phyloP scores from a whole-genome alignment of 495 filamentous ascomycete genomes.

The Neurospora sp. region DNA sequence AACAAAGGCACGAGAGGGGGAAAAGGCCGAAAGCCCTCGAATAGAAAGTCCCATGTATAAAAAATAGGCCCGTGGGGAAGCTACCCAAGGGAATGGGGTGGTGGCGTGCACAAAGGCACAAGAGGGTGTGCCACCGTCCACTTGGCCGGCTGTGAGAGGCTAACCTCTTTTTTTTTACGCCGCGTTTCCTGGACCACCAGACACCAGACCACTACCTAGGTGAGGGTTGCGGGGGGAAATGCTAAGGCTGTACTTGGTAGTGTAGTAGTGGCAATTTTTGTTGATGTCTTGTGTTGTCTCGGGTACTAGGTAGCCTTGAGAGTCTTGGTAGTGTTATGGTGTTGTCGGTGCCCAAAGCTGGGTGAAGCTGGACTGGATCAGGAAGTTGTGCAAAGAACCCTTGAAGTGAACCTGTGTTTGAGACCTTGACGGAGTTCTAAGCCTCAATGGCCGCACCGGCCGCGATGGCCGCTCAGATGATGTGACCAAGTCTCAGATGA shows the following conservation, averaged over 20 bases:
- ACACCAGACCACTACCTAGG: conserved; percentile 5
- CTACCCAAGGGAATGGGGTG: conserved; percentile 4
- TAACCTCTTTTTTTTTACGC: conserved; percentile 4
- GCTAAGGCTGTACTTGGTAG: neutral
- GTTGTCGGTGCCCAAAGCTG: neutral
- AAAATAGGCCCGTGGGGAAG: neutral
- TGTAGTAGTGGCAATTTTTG: neutral
- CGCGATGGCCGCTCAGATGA: neutral
- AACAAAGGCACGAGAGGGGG: neutral
- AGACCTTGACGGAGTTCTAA: neutral
- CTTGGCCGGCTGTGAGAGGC: conserved; percentile 27
- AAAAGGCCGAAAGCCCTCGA: neutral
- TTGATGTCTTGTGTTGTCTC: neutral
- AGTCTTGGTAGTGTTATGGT: neutral
- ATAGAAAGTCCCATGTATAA: neutral
- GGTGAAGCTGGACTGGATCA: neutral
- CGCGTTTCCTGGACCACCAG: conserved; percentile 1
- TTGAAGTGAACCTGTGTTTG: neutral
- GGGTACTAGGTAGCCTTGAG: neutral
- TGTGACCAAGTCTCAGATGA: neutral
- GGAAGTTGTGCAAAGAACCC: neutral
- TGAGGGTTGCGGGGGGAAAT: neutral
- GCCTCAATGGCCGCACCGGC: neutral
- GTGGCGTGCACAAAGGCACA: conserved; percentile 10
- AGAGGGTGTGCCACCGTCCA: conserved; percentile 15